Evolutionary conservation across 805 yeast species (phyloP), one percentile per base, ranked within the genome.

Genomic region (Metschnikowia noctiluminum): DNA sequence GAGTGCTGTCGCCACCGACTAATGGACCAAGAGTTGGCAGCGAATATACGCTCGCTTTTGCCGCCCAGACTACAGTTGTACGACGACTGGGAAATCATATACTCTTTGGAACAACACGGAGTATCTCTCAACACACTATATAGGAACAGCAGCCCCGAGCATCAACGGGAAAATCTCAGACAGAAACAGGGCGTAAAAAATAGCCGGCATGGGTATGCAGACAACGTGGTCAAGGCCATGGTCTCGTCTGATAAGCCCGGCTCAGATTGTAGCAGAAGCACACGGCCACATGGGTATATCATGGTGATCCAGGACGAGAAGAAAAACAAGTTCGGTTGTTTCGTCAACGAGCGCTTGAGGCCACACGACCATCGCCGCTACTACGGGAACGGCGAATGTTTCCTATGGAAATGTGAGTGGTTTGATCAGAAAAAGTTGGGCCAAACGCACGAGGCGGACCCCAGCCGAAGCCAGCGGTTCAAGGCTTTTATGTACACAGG

Each of bases 381-480:
- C 68, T 87, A 84, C 58, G 99, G 99, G 0, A 91, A 91, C 67
- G 97, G 97, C 0, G 97, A 92, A 64, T 90, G 98, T 62, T 91
- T 94, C 59, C 73, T 92, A 21, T 92, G 97, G 96, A 87, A 84
- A 55, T 61, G 79, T n/a, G 87, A 81, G 52, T 66, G 62, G 73
- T 74, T 45, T 63, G 66, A 56, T 32, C 35, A 34, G 43, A 40
- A 28, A 16, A 51, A 43, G 30, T 32, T 50, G 15, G 53, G 38
- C 21, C 44, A 46, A 45, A 46, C 53, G 7, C 48, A 45, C 14
- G 38, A 43, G 27, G 36, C 38, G 11, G 50, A 50, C 38, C 53
- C 53, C 3, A 38, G 35, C 26, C 32, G 40, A 14, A 44, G 38
- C 39, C 53, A 47, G 31, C 56, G 87, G 47, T 81, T 91, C 62